Evolutionary conservation across 2,329 filamentous ascomycete species (phyloP).

Genomic region (Sclerotinia spermophila): DNA sequence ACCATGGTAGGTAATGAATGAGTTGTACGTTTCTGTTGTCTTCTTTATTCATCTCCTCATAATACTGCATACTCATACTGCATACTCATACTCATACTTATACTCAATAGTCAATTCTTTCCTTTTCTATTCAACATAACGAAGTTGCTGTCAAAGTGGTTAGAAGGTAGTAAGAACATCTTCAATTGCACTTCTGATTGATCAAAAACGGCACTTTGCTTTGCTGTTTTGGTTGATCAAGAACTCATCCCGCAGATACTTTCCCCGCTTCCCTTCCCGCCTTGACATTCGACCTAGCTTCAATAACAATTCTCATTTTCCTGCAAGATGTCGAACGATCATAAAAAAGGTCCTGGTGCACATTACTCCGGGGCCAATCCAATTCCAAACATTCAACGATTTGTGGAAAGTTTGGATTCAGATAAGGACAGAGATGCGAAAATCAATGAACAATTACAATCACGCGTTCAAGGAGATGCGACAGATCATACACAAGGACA

Average conservation of each 20-base stretch:
- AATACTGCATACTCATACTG: background rate
- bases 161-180: background rate
- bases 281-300: background rate
- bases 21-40: background rate
- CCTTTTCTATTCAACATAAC: background rate
- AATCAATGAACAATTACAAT: slow-evolving; percentile 55
- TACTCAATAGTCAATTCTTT: background rate
- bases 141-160: background rate
- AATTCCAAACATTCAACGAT: slow-evolving; percentile 28
- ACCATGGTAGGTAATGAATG: background rate
- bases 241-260: background rate
- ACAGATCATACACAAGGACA: slow-evolving; percentile 44
- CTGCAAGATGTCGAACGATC: slow-evolving; percentile 16
- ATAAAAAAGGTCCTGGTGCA: slow-evolving; percentile 21
- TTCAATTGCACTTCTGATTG: background rate
- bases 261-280: background rate
- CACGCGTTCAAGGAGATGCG: slow-evolving; percentile 40
- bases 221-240: background rate
- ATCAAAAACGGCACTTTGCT: background rate
- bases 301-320: background rate
- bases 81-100: background rate
- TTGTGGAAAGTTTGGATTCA: slow-evolving; percentile 67
- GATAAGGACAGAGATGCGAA: slow-evolving; percentile 74
- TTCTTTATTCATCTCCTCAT: background rate
- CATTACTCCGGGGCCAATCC: slow-evolving; percentile 30